Evolutionary conservation across 225 moss, liverwort and hornwort genomes (phyloP), one percentile per base, ranked within the genome.

Genomic region (Physcomitrium patens): DNA sequence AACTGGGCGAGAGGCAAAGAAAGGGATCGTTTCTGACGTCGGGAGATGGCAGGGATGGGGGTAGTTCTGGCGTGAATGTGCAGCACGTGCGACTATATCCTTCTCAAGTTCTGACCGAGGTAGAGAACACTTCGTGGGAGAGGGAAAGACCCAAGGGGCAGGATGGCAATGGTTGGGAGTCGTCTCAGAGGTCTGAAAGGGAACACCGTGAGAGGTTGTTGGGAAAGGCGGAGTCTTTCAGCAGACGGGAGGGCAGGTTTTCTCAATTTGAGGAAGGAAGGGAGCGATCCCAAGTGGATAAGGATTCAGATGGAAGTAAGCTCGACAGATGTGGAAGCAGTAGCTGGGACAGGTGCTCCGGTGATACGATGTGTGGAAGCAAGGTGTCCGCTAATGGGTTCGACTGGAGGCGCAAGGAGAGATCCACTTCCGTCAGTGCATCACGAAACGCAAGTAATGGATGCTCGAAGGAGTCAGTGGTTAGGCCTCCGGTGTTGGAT

Each of bases 291-390:
- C 83, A 74, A 59, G 78, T 76, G 23, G 89, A 89, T 49, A 87
- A 85, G 63, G 90, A 95, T 60, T 84, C 89, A 80, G 95, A 99
- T 65, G 90, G 89, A 41, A 85, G 93, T 66, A 75, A 86, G n/a
- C 76, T 92, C 1, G 95, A 99, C 58, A 92, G 95, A 56, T 95
- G 92, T 78, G 94, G 91, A 31, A 91, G 91, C 62, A 79, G 76
- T 65, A 88, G 81, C 78, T 92, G 96, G 28, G 91, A 94, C 43
- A 76, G 69, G 48, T 89, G 85, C 72, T 83, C 87, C 18, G 85
- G 90, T 52, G 94, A 99, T 23, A 60, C 72, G 15, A 44, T 82
- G 47, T 81, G 83, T 55, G 87, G 83, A 70, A 60, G 52, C n/a
- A 93, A 89, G 74, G 89, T 87, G 15, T 73, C 82, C 14, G 77